Base-by-base conservation (phyloP, 192 early-diverging fungal genomes). In the Coemansia sp. region DNA sequence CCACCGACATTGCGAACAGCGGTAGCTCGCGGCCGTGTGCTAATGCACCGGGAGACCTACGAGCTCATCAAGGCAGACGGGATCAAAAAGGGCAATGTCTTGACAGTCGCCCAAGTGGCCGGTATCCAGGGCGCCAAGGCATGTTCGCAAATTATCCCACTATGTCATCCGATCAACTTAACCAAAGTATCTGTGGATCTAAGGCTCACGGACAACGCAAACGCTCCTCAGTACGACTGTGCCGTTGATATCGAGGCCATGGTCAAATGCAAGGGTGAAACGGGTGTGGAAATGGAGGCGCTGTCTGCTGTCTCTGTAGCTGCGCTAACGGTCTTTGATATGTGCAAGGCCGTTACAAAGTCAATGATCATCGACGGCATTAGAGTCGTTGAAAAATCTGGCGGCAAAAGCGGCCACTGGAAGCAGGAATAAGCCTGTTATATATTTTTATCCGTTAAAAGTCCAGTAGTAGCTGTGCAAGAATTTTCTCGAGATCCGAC, bases 261-360 rank as follows among this genome's bases (percentile, higher is more conserved):
- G 7, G 93, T 91, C 0, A 86, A 86, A 40, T 93, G 91, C 64
- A 82, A 81, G 42, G 94, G 92, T 9, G 87, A 89, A 43, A 98
- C 96, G 5, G 96, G 96, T 25, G 93, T 92, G 0, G 93, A 95
- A 65, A 93, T 93, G 91, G 92, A 95, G 62, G 91, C 92, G 10
- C 76, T 89, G 65, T 90, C 87, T 1, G 92, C 93, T 0, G 91
- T 89, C 1, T 91, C 90, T 9, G 83, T 91, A 0, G 91, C 94
- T 5, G 85, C 89, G 0, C 75, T 93, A 56, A 95, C 96, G 3
- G 87, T 98, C 0, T 96, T 89, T 84, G 96, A 98, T 69, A 98
- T 98, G 96, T 96, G 91, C 74, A 98, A 98, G 67, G 92, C 93
- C 1, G 92, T 89, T 9, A 86, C 88, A 38, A 92, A 93, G 62